Base-by-base conservation (phyloP, 2,329 filamentous ascomycete genomes). In the Fusarium denticulatum region DNA sequence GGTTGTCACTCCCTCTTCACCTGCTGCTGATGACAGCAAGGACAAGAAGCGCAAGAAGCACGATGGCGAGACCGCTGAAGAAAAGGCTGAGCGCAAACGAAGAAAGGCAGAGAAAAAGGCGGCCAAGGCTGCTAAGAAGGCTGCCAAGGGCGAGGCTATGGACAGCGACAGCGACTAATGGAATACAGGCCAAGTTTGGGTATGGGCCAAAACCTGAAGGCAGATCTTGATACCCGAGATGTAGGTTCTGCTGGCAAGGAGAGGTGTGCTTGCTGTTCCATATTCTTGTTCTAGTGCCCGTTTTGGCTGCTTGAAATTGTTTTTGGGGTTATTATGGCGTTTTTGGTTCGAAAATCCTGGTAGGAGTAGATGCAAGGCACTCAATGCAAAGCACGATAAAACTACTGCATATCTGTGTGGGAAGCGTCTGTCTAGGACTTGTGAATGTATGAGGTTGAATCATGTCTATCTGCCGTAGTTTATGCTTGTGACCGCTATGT, bases 1-100 rank as follows among this genome's bases (percentile, higher is more conserved):
- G 57, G 79, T 81, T 40, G 79, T 81, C 45, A 78, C 84, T 36
- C 79, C 83, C 13, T 79, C 82, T 14, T 76, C 83, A 37, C 79
- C 82, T 12, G 72, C 83, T 40, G 82, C 87, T 79, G 88, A 88
- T 62, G 88, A 89, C 58, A 88, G 89, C 77, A 89, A 90, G 58
- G 85, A 78, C 84, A 92, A 89, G 82, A 88, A 91, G 83, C 91
- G 92, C 85, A 94, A 94, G 88, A 96, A 95, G 88, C 92, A 94
- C 81, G 92, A 94, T 40, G 92, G 92, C 79, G 92, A 94, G 85
- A 92, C 90, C 22, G 84, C 90, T 32, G 91, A 94, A 80, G 91
- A 91, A 82, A 90, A 89, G 83, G 88, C 88, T 10, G 88, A 89
- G 83, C 86, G 88, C 73, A 89, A 89, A 84, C 85, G 86, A 76